Evolutionary conservation across 805 yeast genomes (phyloP), one percentile per base, ranked within the genome.

Genomic region (Priceomyces melissophilus): DNA sequence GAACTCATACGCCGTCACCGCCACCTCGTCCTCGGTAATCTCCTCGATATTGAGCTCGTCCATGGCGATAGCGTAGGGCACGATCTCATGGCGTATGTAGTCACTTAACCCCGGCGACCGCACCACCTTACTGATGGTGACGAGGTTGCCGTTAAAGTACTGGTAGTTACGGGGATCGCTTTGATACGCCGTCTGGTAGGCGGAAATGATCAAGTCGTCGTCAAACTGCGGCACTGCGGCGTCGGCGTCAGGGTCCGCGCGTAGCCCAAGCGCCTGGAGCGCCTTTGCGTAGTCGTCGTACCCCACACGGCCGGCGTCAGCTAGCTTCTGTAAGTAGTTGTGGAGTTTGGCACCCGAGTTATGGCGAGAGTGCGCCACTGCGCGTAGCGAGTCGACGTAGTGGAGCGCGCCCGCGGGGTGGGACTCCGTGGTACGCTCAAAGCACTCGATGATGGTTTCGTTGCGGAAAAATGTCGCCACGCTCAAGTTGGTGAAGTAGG

Each of bases 1-100:
- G 32, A 84, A 69, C 42, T 84, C 81, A 53, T 78, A 85, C 0
- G 95, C 90, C 1, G 95, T 84, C 23, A 80, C 71, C 2, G 87
- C 76, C 33, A 85, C 79, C 46, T 86, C 93, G 54, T 70, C 75
- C 42, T 70, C 75, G 11, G 75, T 70, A 28, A 67, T 60, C 38
- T 65, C 72, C 43, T 69, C 75, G 17, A 69, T 61, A 8, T 63
- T 56, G 36, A 70, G 48, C 38, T 65, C 71, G 3, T 58, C 60
- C 30, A 66, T 43, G 1, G 75, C 70, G 14, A 67, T 49, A 16
- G 43, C 32, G 10, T 58, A 36, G 1, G 75, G 73, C 4, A 69
- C 42, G 14, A 70, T 32, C 40, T 69, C 75, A 4, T 43, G 43
- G 1, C 46, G 49, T n/a, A 67, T 37, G 34, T 49, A 68, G 8